Percentiles rank a stretch among this genome's conserved stretches.
Evolutionary conservation across 2,329 filamentous ascomycete genomes (phyloP).

Genomic region (Aspergillus calidoustus): DNA sequence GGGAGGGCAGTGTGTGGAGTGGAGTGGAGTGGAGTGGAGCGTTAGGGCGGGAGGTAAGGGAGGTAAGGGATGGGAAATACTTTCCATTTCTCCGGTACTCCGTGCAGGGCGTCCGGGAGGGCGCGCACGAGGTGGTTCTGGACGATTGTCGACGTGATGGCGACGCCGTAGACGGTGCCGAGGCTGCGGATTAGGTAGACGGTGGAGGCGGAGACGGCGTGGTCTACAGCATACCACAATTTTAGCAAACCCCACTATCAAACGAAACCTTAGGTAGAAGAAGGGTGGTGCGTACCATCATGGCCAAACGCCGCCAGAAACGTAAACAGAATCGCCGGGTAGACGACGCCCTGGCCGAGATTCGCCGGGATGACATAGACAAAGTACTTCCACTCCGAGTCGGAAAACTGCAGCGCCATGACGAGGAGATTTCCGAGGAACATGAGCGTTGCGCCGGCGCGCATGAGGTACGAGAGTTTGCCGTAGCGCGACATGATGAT

Average conservation of each 20-base stretch:
- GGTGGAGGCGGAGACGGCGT: conserved; percentile 66
- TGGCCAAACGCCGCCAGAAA: conserved; percentile 67
- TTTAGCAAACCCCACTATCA: no score
- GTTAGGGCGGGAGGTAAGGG: background rate
- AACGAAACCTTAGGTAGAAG: no score
- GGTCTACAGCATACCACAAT: conserved; percentile 49
- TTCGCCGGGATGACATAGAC: conserved; percentile 52
- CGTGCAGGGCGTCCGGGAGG: conserved; percentile 58
- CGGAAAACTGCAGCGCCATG: conserved; percentile 46
- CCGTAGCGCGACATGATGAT: conserved; percentile 56
- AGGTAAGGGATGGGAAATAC: conserved; percentile 46
- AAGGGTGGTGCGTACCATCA: conserved; percentile 49
- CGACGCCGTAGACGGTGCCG: conserved; percentile 68
- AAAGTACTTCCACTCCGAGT: conserved; percentile 51
- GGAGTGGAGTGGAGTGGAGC: conserved; percentile 2
- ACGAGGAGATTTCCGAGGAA: conserved; percentile 50
- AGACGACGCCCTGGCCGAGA: conserved; percentile 53
- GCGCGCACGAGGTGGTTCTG: conserved; percentile 64
- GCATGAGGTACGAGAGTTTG: conserved; percentile 47
- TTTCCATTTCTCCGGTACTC: conserved; percentile 62
- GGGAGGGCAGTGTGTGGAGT: background rate
- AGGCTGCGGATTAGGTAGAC: conserved; percentile 68
- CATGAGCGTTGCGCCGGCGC: conserved; percentile 49
- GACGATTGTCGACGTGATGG: conserved; percentile 64
- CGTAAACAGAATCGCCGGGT: conserved; percentile 61